phyloP scores from a whole-genome alignment of 257 asterid genomes.

The Agastache rugosa region DNA sequence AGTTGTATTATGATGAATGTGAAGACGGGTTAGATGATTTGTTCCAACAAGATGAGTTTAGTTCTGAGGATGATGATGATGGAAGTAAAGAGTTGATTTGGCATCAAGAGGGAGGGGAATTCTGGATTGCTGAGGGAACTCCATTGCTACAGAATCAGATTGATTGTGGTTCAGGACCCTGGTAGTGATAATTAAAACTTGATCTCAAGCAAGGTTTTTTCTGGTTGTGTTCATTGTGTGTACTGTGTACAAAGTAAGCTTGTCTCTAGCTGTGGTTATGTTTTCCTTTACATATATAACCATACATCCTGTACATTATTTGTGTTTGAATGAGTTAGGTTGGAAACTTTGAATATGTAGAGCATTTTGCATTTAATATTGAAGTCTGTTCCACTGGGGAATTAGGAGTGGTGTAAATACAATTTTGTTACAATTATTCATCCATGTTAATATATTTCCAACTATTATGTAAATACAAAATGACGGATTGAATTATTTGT shows the following conservation, averaged over 20 bases:
- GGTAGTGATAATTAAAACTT: conserved; percentile 45
- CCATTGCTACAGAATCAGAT: conserved; percentile 32
- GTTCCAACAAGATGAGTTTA: conserved; percentile 57
- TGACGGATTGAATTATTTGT: too few species aligned
- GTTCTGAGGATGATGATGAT: conserved; percentile 47
- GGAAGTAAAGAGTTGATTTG: conserved; percentile 37
- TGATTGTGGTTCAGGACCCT: conserved; percentile 51
- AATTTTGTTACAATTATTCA: too few species aligned
- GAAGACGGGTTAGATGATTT: conserved; percentile 81
- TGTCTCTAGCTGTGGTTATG: neutral
- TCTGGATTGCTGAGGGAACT: conserved; percentile 62
- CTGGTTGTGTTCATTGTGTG: neutral
- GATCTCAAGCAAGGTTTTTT: too few species aligned
- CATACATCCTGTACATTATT: neutral
- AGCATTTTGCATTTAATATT: too few species aligned
- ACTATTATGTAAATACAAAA: too few species aligned
- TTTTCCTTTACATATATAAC: neutral
- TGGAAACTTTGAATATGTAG: too few species aligned
- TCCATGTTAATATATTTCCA: too few species aligned
- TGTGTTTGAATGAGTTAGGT: neutral
- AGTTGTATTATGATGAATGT: conserved; percentile 46
- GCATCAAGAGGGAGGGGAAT: conserved; percentile 47
- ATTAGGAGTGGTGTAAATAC: too few species aligned
- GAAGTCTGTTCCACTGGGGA: too few species aligned
- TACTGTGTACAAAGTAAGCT: neutral